Evolutionary conservation across 2,329 filamentous ascomycete genomes (phyloP).

Genomic region (Colletotrichum coccodes): DNA sequence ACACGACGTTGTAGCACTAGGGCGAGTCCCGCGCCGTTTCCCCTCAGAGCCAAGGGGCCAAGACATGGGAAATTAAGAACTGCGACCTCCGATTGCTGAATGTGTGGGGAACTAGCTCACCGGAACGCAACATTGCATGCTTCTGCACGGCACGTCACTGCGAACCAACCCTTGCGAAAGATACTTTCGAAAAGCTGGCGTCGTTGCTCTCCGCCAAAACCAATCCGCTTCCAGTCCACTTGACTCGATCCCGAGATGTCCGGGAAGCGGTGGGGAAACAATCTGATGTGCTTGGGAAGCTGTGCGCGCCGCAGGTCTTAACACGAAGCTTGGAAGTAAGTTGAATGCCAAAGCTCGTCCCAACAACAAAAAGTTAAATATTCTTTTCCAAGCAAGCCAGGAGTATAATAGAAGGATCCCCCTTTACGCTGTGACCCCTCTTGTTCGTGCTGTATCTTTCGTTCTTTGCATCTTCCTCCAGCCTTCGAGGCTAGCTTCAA

Average conservation of each 20-base stretch:
- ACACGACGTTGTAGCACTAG: slow-evolving; percentile 16
- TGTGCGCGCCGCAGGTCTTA: slow-evolving; percentile 2
- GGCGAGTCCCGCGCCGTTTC: neutral
- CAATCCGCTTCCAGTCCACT: slow-evolving; percentile 8
- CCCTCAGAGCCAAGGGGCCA: slow-evolving; percentile 11
- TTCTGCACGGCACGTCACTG: slow-evolving; percentile 16
- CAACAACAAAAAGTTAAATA: slow-evolving; percentile 17
- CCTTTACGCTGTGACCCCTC: slow-evolving; percentile 18
- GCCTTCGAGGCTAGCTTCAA: neutral
- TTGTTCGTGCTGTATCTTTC: slow-evolving; percentile 21
- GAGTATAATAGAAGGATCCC: slow-evolving; percentile 20
- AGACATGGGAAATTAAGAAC: slow-evolving; percentile 25
- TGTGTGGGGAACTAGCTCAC: slow-evolving; percentile 18
- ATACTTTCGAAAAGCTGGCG: slow-evolving; percentile 25
- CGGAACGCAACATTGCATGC: slow-evolving; percentile 23
- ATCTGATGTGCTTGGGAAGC: slow-evolving; percentile 20
- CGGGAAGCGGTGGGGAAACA: slow-evolving; percentile 5
- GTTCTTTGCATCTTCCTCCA: neutral
- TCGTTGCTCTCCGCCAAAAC: neutral
- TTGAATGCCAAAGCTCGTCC: slow-evolving; percentile 27
- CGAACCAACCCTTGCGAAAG: neutral
- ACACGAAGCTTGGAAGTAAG: slow-evolving; percentile 1
- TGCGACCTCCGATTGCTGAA: neutral
- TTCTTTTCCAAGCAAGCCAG: neutral
- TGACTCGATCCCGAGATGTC: slow-evolving; percentile 28